These are phyloP conservation scores for Calonectria henricotiae DNA, from an alignment of 2,329 filamentous ascomycete species.

Conservation along the genomic window DNA sequence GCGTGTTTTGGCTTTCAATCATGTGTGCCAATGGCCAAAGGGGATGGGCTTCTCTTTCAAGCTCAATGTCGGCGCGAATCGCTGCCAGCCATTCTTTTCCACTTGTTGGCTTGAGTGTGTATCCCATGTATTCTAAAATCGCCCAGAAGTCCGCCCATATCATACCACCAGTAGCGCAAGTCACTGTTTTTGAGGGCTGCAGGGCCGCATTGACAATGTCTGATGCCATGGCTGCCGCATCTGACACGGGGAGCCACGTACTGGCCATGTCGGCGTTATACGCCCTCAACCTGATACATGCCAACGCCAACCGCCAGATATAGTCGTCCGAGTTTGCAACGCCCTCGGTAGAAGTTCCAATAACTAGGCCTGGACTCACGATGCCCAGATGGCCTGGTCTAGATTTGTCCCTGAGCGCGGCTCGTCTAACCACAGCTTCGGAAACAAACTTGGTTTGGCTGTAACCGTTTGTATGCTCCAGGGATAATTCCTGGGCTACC, in stretches of 20 bases:
- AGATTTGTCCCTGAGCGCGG: slow-evolving; percentile 37
- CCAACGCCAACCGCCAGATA: slow-evolving; percentile 42
- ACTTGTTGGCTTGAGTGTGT: neutral
- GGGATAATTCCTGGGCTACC: neutral
- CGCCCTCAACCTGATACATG: slow-evolving; percentile 37
- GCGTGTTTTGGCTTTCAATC: slow-evolving; percentile 13
- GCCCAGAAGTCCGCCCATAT: slow-evolving; percentile 3
- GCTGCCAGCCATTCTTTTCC: neutral
- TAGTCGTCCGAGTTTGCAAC: slow-evolving; percentile 46
- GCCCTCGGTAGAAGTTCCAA: slow-evolving; percentile 46
- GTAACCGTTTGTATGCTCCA: slow-evolving; percentile 32
- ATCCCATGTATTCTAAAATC: neutral
- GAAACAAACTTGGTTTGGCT: slow-evolving; percentile 50
- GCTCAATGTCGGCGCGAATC: neutral
- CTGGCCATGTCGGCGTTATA: slow-evolving; percentile 34
- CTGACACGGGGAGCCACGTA: slow-evolving; percentile 35
- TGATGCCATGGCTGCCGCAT: slow-evolving; percentile 33
- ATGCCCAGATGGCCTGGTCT: slow-evolving; percentile 46
- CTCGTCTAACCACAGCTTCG: slow-evolving; percentile 42
- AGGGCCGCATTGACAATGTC: slow-evolving; percentile 29
- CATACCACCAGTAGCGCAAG: slow-evolving; percentile 2
- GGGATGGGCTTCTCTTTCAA: slow-evolving; percentile 1
- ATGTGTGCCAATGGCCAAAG: slow-evolving; percentile 15
- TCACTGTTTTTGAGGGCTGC: neutral
- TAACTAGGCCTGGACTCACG: slow-evolving; percentile 42